Evolutionary conservation across 805 yeast genomes (phyloP).

Genomic region (Myxozyma sirexii): DNA sequence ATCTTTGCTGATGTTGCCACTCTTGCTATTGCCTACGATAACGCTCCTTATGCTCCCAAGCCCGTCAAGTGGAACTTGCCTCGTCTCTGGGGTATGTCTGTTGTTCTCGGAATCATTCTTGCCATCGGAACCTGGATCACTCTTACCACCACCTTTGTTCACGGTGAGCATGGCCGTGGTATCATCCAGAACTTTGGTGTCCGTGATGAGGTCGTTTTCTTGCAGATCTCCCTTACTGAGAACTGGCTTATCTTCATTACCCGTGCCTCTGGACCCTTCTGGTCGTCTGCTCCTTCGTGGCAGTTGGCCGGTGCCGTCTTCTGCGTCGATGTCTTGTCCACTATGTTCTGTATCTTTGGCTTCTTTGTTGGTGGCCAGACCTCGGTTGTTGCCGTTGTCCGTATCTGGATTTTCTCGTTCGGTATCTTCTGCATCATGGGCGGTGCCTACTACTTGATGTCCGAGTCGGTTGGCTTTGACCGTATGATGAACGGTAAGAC

Average conservation of each 20-base stretch:
- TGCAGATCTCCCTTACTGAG: conserved; percentile 92
- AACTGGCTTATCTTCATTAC: conserved; percentile 97
- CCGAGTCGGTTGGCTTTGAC: conserved; percentile 55
- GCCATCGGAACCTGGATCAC: conserved; percentile 90
- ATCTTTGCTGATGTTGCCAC: conserved; percentile 87
- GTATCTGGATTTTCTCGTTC: conserved; percentile 94
- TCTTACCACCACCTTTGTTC: conserved; percentile 88
- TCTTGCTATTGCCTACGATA: conserved; percentile 82
- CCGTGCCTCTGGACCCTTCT: conserved; percentile 97
- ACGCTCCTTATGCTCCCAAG: conserved; percentile 89
- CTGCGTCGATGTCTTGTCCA: conserved; percentile 86
- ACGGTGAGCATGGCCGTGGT: conserved; percentile 69
- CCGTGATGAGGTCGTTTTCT: conserved; percentile 88
- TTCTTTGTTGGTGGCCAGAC: conserved; percentile 99
- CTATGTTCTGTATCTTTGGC: conserved; percentile 90
- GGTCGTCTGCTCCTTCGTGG: conserved; percentile 97
- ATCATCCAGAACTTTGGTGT: conserved; percentile 95
- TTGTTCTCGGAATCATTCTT: conserved; percentile 65
- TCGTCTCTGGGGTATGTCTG: conserved; percentile 84
- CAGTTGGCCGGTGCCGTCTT: conserved; percentile 93
- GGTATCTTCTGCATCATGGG: conserved; percentile 96
- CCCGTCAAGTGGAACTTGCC: conserved; percentile 98
- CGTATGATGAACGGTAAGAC: conserved; percentile 59
- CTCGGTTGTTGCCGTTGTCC: conserved; percentile 90
- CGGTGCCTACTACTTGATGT: conserved; percentile 95